A percentile compares a stretch with the other conserved stretches of the same genome.
Conservation (phyloP, 2,329 filamentous ascomycete species). For the Ophiostoma ulmi region DNA sequence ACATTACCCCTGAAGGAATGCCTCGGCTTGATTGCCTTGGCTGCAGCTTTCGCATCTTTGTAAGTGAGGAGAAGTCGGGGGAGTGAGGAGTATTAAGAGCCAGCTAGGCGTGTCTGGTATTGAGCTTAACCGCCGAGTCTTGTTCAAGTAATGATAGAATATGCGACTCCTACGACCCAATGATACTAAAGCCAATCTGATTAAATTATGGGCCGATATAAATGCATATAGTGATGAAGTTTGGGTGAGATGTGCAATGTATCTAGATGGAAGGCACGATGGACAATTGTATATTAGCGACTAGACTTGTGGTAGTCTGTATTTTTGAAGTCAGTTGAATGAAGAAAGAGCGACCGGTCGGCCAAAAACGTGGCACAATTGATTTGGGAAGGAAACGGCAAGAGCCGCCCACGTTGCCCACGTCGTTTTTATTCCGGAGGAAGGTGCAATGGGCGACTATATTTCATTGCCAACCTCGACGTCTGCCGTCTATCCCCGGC, state of each 20-base stretch:
- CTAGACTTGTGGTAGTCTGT: background rate
- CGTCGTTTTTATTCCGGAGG: background rate
- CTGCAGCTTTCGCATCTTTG: background rate
- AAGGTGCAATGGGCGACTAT: background rate
- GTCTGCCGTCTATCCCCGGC: background rate
- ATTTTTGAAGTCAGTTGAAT: background rate
- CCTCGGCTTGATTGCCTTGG: background rate
- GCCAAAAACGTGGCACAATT: background rate
- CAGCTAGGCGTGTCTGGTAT: background rate
- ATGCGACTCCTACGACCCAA: no score
- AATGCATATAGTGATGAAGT: background rate
- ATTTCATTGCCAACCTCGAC: background rate
- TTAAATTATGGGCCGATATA: no score
- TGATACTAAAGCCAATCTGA: background rate
- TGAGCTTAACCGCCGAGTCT: background rate
- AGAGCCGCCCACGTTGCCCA: background rate
- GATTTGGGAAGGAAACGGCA: background rate
- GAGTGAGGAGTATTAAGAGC: slow-evolving; percentile 5
- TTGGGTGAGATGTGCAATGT: background rate
- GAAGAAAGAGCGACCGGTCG: background rate
- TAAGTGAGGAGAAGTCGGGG: no score
- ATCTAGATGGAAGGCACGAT: background rate
- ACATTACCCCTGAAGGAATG: background rate
- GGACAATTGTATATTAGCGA: background rate
- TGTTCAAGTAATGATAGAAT: background rate